phyloP scores from a whole-genome alignment of 2,329 filamentous ascomycete species.

The Phaeosphaeriaceae sp. region DNA sequence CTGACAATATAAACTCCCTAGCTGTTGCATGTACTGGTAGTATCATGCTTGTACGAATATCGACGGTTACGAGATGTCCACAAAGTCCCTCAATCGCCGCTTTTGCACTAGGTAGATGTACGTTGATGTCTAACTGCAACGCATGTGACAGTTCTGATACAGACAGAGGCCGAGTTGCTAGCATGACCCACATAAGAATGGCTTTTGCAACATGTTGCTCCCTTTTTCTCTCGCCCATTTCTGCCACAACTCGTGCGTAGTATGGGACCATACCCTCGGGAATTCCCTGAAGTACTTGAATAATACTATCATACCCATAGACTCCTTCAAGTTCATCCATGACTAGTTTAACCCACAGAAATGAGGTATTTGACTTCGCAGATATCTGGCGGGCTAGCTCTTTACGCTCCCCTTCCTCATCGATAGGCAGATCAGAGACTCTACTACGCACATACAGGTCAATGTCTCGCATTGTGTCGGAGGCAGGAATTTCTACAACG shows the following conservation, averaged over 20 bases:
- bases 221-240: background rate
- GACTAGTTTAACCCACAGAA: conserved; percentile 1
- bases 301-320: conserved; percentile 2
- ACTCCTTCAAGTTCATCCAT: conserved; percentile 2
- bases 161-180: background rate
- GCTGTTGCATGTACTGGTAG: conserved; percentile 1
- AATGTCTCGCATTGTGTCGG: background rate
- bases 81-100: conserved; percentile 1
- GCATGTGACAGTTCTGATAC: background rate
- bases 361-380: conserved; percentile 1
- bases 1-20: conserved; percentile 2
- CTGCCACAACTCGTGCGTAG: background rate
- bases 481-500: background rate
- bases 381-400: background rate
- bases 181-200: conserved; percentile 2
- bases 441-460: background rate
- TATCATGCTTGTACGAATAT: background rate
- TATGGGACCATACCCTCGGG: conserved; percentile 1
- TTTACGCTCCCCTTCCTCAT: conserved; percentile 1
- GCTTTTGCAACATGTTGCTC: conserved; percentile 1
- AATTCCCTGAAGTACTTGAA: background rate
- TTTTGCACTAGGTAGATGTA: conserved; percentile 1
- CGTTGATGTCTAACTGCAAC: conserved; percentile 1
- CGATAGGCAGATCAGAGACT: background rate
- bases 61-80: conserved; percentile 1